A percentile compares a stretch with the other conserved stretches of the same genome.
phyloP scores from a whole-genome alignment of 108 stramenopile genomes.

The Conticribra guillardii region DNA sequence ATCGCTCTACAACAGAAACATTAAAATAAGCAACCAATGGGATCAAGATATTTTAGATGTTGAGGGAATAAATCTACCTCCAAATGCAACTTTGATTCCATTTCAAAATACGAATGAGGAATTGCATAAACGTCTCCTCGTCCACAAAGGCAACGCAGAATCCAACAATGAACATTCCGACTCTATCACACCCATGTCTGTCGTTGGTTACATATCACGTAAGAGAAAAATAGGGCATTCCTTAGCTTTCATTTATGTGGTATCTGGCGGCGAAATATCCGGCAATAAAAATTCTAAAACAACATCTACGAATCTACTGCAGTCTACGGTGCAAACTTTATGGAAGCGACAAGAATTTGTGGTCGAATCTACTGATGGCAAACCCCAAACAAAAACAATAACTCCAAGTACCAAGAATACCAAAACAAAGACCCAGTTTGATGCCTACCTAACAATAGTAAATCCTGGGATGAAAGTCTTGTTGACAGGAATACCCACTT shows the following conservation, averaged over 20 bases:
- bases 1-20: no score
- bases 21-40: no score
- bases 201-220: neutral
- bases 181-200: neutral
- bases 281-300: neutral
- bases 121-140: neutral
- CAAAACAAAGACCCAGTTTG: neutral
- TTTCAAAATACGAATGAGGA: neutral
- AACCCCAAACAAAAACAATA: neutral
- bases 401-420: neutral
- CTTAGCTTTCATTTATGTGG: neutral
- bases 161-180: no score
- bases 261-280: no score
- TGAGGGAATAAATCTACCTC: no score
- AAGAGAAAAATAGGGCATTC: neutral
- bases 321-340: neutral
- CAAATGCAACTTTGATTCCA: no score
- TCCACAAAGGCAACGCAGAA: no score
- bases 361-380: no score
- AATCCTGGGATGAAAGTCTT: neutral
- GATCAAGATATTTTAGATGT: no score
- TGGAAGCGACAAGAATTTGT: neutral
- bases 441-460: neutral
- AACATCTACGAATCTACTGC: neutral
- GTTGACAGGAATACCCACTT: neutral